Percentiles rank a stretch among this genome's conserved stretches.
phyloP scores from a whole-genome alignment of 345 rosid genomes.

The Cardamine chenopodiifolia region DNA sequence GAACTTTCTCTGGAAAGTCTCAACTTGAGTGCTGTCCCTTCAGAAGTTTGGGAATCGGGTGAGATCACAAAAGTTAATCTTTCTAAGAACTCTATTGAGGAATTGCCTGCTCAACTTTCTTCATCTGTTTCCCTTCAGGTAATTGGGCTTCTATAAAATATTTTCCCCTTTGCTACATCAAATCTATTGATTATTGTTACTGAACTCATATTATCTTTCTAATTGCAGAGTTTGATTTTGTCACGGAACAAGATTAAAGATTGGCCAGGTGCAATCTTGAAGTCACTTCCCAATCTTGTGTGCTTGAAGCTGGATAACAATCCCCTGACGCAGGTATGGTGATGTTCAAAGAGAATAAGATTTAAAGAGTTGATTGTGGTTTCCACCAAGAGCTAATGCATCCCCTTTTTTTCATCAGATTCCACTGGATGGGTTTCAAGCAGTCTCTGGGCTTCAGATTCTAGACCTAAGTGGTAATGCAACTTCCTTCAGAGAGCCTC shows the following conservation, averaged over 20 bases:
- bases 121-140: conserved; percentile 75
- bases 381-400: conserved; percentile 24
- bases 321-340: conserved; percentile 67
- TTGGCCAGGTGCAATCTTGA: conserved; percentile 76
- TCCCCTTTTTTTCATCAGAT: conserved; percentile 52
- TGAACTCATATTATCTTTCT: conserved; percentile 8
- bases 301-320: conserved; percentile 87
- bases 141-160: conserved; percentile 1
- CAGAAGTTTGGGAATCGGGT: conserved; percentile 80
- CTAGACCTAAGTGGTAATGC: conserved; percentile 81
- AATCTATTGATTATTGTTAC: not conserved
- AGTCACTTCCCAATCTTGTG: conserved; percentile 62
- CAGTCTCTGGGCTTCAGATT: conserved; percentile 68
- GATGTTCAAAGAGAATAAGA: conserved; percentile 1
- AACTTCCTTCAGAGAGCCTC: conserved; percentile 56
- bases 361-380: not conserved
- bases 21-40: conserved; percentile 72
- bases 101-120: conserved; percentile 76
- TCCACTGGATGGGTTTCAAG: conserved; percentile 74
- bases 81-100: conserved; percentile 79
- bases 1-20: conserved; percentile 77
- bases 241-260: conserved; percentile 79
- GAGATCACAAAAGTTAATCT: conserved; percentile 75
- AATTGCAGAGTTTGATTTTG: conserved; percentile 68
- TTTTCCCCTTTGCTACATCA: conserved; percentile 3